Base-by-base conservation (phyloP, 495 filamentous ascomycete genomes). In the Sordaria brevicollis region DNA sequence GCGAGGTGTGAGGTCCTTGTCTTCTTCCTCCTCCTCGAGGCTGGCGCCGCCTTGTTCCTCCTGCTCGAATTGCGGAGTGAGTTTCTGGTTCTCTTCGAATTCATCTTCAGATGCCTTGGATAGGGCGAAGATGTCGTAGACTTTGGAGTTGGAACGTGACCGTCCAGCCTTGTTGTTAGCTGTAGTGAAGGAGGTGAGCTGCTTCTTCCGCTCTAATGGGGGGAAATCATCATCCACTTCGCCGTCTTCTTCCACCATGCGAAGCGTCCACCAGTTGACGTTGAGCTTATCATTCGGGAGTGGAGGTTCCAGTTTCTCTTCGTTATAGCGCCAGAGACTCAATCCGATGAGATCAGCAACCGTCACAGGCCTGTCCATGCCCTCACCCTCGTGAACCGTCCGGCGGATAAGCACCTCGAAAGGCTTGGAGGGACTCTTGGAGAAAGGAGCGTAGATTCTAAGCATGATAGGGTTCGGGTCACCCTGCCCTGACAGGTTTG, bases 221-320 rank as follows among this genome's bases (percentile, higher is more conserved):
- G 93, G 94, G 73, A 99, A 98, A 76, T 99, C 95, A 74, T 92
- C 93, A 73, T 99, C 95, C 4, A 97, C 91, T 75, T 99, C 95
- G 9, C 92, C 94, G 41, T 81, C 82, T 69, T 87, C 86, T 73
- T 99, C 95, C 8, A 97, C 92, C 92, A 99, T 97, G 35, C 93
- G 86, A 17, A 99, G 80, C 10, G 89, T 91, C 94, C 95, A 99
- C 75, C 89, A 87, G 74, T 98, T 98, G 65, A 97, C 91, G 69
- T 93, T 94, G 35, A 91, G 79, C 75, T 93, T 91, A 35, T 88
- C 85, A 19, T 83, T 81, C 2, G 87, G 84, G 13, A 98, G 83
- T 2, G 86, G 68, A 15, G 95, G 96, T 71, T 92, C 86, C 31
- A 89, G 83, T 37, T 89, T 88, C 74, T 97, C 93, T 69, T 96